A percentile compares a stretch with the other conserved stretches of the same genome.
phyloP scores from a whole-genome alignment of 805 yeast genomes.

The Sugiyamaella smithiae region DNA sequence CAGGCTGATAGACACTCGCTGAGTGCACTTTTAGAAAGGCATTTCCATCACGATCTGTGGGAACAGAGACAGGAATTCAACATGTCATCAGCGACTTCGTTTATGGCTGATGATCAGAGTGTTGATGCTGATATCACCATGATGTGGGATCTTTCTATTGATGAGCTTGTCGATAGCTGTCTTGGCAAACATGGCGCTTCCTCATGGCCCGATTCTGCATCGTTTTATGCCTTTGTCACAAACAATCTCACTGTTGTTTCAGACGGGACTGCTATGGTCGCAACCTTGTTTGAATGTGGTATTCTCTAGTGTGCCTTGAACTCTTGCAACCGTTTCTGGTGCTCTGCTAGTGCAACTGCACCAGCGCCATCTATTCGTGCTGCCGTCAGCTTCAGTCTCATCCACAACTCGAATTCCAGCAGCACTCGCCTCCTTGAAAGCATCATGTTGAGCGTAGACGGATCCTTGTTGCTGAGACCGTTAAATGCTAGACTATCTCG shows the following conservation, averaged over 20 bases:
- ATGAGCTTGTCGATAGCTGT: conserved; percentile 3
- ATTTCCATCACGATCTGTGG: too few relatives aligned
- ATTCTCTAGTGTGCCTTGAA: conserved; percentile 2
- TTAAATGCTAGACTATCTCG: background rate
- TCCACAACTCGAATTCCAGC: conserved; percentile 5
- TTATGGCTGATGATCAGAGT: conserved; percentile 8
- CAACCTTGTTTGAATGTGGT: background rate
- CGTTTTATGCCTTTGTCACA: background rate
- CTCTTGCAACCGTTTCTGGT: background rate
- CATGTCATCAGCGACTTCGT: conserved; percentile 8
- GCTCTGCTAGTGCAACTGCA: background rate
- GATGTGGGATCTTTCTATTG: conserved; percentile 16
- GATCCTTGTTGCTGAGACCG: background rate
- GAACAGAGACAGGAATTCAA: conserved; percentile 15
- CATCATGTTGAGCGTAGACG: background rate
- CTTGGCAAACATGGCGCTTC: background rate
- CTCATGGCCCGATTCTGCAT: background rate
- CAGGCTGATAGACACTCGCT: background rate
- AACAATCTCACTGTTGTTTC: background rate
- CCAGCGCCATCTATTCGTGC: conserved; percentile 2
- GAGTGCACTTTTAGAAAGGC: conserved; percentile 1
- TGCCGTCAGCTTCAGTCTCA: conserved; percentile 4
- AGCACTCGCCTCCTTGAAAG: background rate
- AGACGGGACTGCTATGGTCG: background rate
- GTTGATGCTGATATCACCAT: conserved; percentile 16